phyloP scores from a whole-genome alignment of 2,329 filamentous ascomycete species.

The Talaromyces albobiverticillius region DNA sequence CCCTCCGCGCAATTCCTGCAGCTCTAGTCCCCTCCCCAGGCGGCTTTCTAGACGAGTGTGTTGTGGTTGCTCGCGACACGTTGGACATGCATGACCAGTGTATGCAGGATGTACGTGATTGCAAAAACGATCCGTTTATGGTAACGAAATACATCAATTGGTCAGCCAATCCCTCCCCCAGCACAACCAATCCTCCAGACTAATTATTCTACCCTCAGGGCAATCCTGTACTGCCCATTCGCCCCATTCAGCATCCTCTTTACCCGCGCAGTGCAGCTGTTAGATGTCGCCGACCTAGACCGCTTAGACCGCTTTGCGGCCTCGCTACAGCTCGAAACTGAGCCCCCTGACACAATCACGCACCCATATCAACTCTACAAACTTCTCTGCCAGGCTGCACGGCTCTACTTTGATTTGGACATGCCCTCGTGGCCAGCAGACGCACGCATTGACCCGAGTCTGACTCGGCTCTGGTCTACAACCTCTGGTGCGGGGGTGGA shows the following conservation, averaged over 20 bases:
- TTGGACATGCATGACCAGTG: conserved; percentile 9
- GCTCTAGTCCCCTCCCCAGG: neutral
- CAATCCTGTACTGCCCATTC: conserved; percentile 8
- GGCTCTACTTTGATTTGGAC: conserved; percentile 3
- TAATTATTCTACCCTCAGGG: too few species aligned
- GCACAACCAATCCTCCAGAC: too few species aligned
- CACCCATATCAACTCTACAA: conserved; percentile 8
- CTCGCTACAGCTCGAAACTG: neutral
- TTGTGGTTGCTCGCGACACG: conserved; percentile 7
- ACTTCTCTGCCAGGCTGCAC: conserved; percentile 9
- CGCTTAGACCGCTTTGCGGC: neutral
- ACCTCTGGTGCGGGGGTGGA: too few species aligned
- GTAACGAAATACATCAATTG: neutral
- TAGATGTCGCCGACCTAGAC: conserved; percentile 4
- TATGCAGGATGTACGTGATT: conserved; percentile 6
- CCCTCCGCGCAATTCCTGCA: neutral
- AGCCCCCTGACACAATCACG: neutral
- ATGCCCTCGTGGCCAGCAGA: neutral
- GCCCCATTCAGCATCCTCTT: conserved; percentile 11
- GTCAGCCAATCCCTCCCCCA: too few species aligned
- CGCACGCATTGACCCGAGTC: neutral
- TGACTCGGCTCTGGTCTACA: too few species aligned
- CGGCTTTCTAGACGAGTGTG: conserved; percentile 1
- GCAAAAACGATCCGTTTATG: conserved; percentile 1
- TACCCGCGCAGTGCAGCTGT: conserved; percentile 6